Percentiles rank a stretch among this genome's conserved stretches.
These are phyloP conservation scores for Leishmania aethiopica DNA, from an alignment of 208 protist genomes.

Conservation along the genomic window DNA sequence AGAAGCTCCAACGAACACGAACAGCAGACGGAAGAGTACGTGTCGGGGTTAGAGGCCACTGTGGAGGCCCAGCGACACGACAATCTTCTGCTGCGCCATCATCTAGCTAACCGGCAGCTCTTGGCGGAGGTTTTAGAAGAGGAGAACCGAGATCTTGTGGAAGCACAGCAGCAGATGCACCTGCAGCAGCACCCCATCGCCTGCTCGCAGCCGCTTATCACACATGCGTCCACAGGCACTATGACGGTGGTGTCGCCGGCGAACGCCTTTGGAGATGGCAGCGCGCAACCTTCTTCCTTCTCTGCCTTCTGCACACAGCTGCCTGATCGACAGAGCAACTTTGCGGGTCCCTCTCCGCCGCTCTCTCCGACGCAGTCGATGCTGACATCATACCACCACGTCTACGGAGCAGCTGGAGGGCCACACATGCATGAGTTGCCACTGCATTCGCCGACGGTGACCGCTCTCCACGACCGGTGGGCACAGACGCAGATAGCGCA, in stretches of 20 bases:
- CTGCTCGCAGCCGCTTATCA: background rate
- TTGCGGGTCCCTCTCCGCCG: slow-evolving; percentile 10
- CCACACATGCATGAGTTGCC: slow-evolving; percentile 14
- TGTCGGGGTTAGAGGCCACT: background rate
- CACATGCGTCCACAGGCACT: slow-evolving; percentile 12
- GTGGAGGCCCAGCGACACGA: slow-evolving; percentile 13
- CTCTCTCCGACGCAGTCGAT: slow-evolving; percentile 3
- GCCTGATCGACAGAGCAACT: background rate
- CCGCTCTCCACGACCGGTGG: slow-evolving; percentile 1
- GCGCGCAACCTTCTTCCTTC: background rate
- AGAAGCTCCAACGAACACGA: background rate
- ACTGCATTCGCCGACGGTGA: slow-evolving; percentile 6
- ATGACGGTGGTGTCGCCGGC: background rate
- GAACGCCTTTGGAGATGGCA: background rate
- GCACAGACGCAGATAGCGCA: background rate
- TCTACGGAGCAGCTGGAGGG: background rate
- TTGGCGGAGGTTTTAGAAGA: slow-evolving; percentile 15
- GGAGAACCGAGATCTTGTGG: slow-evolving; percentile 12
- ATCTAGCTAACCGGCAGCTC: slow-evolving; percentile 20
- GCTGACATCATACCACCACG: background rate
- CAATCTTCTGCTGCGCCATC: slow-evolving; percentile 12
- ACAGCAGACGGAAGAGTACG: slow-evolving; percentile 1
- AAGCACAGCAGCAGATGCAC: background rate
- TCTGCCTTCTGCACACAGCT: background rate
- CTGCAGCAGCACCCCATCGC: background rate